Base-by-base conservation (phyloP, 345 rosid species). In the Turnera subulata region DNA sequence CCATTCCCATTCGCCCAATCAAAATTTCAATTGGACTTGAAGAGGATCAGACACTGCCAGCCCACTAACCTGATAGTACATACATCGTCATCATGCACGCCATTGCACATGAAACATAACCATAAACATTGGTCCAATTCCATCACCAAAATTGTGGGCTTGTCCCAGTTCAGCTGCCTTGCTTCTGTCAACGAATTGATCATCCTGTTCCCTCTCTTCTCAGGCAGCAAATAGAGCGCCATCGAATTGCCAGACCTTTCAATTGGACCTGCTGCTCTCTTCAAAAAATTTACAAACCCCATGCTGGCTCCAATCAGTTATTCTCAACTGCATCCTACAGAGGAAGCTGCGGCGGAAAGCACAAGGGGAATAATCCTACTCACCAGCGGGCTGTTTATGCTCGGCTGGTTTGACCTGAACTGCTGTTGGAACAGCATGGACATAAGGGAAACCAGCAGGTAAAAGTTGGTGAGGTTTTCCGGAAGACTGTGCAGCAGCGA, bases 371-470 rank as follows among this genome's bases (percentile, higher is more conserved):
- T 5, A 46, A 60, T 73, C 35, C 84, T 80, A 92, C 74, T 89
- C 91, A 68, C 91, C 97, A 19, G 87, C 84, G 29, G 88, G 92
- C 61, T 87, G 95, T 53, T 87, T 89, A 71, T 89, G 90, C 68
- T 93, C 95, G 15, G 90, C 79, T 6, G 88, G 85, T 66, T 89
- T 93, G 58, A 80, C 90, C 77, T 82, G 99, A 57, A 77, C 93
- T 1, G 74, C 80, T 21, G 70, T 51, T 2, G 84, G 80, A 47
- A 79, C 84, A 29, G 87, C 52, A 33, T 84, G 88, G 5, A 75
- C 79, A 42, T 83, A 73, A 2, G 86, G 29, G 71, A 79, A 87
- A n/a, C 94, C 89, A 33, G 86, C 70, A 55, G 84, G 82, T 10
- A 61, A 67, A 3, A 73, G 61, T 70, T 83, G 93, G 69, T 86